Percentiles rank a stretch among this genome's conserved stretches.
Conservation (phyloP, 139 green algal species). For the Chloropicon primus region DNA sequence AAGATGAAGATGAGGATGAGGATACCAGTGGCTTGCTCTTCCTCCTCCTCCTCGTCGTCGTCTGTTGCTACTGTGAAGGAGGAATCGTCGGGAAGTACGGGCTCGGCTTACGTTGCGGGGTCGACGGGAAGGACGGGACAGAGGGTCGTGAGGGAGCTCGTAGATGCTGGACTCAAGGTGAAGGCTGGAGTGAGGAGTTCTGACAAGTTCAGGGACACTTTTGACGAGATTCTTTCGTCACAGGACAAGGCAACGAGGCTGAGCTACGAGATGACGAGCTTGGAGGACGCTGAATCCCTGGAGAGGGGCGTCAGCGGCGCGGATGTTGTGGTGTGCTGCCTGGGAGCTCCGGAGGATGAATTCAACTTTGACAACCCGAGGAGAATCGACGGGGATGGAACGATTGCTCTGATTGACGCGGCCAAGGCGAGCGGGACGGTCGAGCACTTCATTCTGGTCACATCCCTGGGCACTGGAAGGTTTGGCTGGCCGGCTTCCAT, state of each 20-base stretch:
- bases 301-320: neutral
- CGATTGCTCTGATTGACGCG: constrained; percentile 49
- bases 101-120: constrained; percentile 71
- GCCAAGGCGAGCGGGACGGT: constrained; percentile 37
- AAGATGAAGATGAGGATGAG: too few relatives aligned
- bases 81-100: neutral
- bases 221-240: neutral
- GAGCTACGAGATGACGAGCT: neutral
- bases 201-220: constrained; percentile 25
- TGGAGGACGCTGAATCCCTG: neutral
- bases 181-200: constrained; percentile 51
- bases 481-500: constrained; percentile 46
- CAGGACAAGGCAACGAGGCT: neutral
- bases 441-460: constrained; percentile 72
- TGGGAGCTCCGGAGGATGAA: constrained; percentile 55
- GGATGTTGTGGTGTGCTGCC: constrained; percentile 44
- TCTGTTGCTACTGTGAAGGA: neutral
- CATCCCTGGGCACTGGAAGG: constrained; percentile 74
- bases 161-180: constrained; percentile 44
- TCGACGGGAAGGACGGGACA: constrained; percentile 58
- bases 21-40: too few relatives aligned
- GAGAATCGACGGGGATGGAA: constrained; percentile 31
- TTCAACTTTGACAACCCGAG: neutral
- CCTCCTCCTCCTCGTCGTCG: neutral
- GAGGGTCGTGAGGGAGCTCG: constrained; percentile 48